Evolutionary conservation across 2,329 filamentous ascomycete species (phyloP).

Genomic region (Colletotrichum sp.): DNA sequence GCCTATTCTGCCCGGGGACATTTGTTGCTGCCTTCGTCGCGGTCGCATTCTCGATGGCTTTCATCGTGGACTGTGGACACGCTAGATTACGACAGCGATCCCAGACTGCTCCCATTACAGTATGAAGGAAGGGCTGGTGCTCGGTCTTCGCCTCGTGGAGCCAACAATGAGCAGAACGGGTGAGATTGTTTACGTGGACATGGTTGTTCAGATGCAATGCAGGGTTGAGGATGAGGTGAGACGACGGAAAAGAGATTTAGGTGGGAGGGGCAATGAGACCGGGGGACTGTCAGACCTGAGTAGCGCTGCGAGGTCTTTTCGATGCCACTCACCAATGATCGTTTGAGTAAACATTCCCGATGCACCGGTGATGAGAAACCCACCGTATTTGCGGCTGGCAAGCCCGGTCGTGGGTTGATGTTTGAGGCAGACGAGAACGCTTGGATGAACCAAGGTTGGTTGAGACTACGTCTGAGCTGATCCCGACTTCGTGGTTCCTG

Average conservation of each 20-base stretch:
- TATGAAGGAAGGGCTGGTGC: not conserved
- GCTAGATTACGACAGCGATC: not conserved
- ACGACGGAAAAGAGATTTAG: constrained; percentile 6
- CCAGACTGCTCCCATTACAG: not conserved
- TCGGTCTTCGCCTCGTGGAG: not conserved
- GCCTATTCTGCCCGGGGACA: not conserved
- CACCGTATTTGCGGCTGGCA: not conserved
- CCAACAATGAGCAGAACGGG: not conserved
- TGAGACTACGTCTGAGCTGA: not conserved
- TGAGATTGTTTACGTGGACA: not conserved
- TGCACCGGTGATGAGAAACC: not conserved
- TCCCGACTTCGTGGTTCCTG: not conserved
- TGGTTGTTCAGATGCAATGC: constrained; percentile 1
- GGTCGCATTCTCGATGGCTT: not conserved
- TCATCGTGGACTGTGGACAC: not conserved
- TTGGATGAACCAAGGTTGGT: not conserved
- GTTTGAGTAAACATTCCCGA: not conserved
- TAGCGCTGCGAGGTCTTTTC: not conserved
- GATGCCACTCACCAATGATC: not conserved
- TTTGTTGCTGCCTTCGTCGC: not conserved
- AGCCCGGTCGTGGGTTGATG: not conserved
- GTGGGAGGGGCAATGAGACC: not conserved
- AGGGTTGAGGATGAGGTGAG: constrained; percentile 22
- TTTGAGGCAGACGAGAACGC: not conserved
- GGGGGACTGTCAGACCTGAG: not conserved